Percentiles rank a stretch among this genome's conserved stretches.
Conservation (phyloP, 768 basidiomycete species). For the Cystofilobasidium ferigula region DNA sequence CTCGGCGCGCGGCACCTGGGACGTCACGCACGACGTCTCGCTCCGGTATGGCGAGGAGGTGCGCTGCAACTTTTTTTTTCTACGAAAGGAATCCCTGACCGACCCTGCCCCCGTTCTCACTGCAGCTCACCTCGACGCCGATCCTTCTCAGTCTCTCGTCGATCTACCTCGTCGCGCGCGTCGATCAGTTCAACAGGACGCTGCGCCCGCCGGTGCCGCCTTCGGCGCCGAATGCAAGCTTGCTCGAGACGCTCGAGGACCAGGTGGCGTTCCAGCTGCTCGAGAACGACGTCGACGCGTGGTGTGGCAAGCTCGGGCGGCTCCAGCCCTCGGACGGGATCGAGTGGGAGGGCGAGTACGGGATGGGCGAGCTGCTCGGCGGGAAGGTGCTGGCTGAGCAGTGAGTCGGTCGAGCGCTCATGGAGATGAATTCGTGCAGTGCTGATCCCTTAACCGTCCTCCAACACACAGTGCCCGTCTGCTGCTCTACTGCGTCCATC, state of each 20-base stretch:
- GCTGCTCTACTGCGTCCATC: constrained; percentile 23
- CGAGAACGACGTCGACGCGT: constrained; percentile 14
- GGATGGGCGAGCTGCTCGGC: constrained; percentile 16
- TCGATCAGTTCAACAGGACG: constrained; percentile 37
- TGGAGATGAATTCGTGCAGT: background rate
- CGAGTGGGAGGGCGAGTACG: constrained; percentile 6
- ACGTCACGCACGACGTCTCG: background rate
- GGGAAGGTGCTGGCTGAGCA: constrained; percentile 24
- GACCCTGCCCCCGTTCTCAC: background rate
- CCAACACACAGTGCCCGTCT: constrained; percentile 10
- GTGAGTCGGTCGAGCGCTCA: background rate
- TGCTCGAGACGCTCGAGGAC: background rate
- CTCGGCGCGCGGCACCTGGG: background rate
- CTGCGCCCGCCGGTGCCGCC: constrained; percentile 14
- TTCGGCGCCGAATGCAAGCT: background rate
- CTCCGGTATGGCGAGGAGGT: background rate
- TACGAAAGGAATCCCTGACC: background rate
- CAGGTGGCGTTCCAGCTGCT: constrained; percentile 10
- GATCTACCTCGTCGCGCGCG: constrained; percentile 30
- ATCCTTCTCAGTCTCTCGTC: constrained; percentile 8
- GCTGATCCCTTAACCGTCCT: background rate
- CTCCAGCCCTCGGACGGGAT: background rate
- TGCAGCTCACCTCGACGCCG: background rate
- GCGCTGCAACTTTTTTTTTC: background rate
- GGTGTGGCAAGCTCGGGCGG: constrained; percentile 13